A percentile compares a stretch with the other conserved stretches of the same genome.
These are phyloP conservation scores for Phoma herbarum DNA, from an alignment of 2,329 filamentous ascomycete species.

Conservation along the genomic window DNA sequence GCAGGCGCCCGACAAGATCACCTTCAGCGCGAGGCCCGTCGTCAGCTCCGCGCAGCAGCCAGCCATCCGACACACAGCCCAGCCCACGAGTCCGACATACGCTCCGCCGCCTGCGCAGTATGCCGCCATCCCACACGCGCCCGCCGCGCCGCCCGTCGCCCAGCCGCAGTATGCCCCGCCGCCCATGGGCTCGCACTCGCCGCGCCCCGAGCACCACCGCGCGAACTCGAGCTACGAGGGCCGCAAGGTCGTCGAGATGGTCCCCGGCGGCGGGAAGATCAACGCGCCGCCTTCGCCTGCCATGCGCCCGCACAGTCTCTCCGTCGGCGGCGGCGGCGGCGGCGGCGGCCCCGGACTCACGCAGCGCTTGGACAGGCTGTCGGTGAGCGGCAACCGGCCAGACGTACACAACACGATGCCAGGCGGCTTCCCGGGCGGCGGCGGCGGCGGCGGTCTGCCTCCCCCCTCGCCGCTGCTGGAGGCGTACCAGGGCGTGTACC, in stretches of 20 bases:
- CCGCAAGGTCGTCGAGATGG: conserved; percentile 54
- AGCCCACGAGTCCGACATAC: conserved; percentile 34
- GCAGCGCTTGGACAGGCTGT: conserved; percentile 57
- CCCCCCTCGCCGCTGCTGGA: conserved; percentile 88
- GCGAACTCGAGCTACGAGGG: conserved; percentile 41
- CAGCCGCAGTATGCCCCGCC: conserved; percentile 44
- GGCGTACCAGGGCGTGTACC: conserved; percentile 92
- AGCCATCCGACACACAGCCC: conserved; percentile 39
- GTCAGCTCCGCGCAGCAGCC: conserved; percentile 22
- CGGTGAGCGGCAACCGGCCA: conserved; percentile 54
- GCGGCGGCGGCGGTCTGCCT: conserved; percentile 55
- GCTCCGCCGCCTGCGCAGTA: conserved; percentile 32
- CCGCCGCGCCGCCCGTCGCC: conserved; percentile 23
- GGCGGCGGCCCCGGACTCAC: conserved; percentile 45
- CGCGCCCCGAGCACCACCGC: conserved; percentile 39
- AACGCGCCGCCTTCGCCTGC: conserved; percentile 44
- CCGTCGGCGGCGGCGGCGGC: conserved; percentile 35
- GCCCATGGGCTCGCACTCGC: conserved; percentile 42
- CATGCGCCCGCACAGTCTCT: conserved; percentile 41
- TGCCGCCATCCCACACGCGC: conserved; percentile 34
- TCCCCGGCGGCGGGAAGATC: conserved; percentile 45
- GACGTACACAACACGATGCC: conserved; percentile 44
- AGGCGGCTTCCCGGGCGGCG: conserved; percentile 40
- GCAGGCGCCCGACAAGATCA: conserved; percentile 52
- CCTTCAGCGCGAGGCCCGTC: conserved; percentile 53